Evolutionary conservation across 495 filamentous ascomycete species (phyloP), one percentile per base, ranked within the genome.

Genomic region (Aspergillus incahuasiensis): DNA sequence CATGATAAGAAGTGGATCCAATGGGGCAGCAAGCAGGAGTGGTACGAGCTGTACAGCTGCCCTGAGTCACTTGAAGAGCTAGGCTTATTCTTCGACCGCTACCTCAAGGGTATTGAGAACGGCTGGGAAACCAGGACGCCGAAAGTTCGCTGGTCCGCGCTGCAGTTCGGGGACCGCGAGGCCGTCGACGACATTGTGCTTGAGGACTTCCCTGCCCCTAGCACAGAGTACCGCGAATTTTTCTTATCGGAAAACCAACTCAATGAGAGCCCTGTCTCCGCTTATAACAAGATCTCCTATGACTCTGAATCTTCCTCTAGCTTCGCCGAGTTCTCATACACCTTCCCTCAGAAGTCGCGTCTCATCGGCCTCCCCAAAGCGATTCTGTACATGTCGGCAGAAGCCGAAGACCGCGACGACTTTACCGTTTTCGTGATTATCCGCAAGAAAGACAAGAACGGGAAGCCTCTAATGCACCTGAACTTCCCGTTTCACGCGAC

Each of bases 121-220:
- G 71, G 60, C 16, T 78, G 73, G 73, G 73, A 75, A 28, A 49
- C 63, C 8, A 2, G 2, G 20, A 75, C 73, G 0, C 72, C 74
- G 1, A 63, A 63, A 38, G 70, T 75, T 0, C 71, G 72, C 7
- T 59, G 61, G 60, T 58, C 68, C 0, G 43, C 60, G 0, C 48
- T 72, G 38, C 60, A 59, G 46, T 69, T 68, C 24, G 66, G 63
- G 4, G 58, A 69, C 25, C 51, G 48, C 9, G 61, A 60, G 12
- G 53, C 61, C 1, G 61, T 65, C 19, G 55, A 64, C 25, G 52
- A 67, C 22, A 63, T 68, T 30, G 51, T 66, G 8, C 56, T 62
- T 8, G 54, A 55, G 6, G 66, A 73, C 21, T 75, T 69, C 52
- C 74, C 73, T 0, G 12, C 12, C 8, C 32, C 32, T 11, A 35